Conservation (phyloP, 805 yeast genomes). For the Debaryomyces tyrocola region DNA sequence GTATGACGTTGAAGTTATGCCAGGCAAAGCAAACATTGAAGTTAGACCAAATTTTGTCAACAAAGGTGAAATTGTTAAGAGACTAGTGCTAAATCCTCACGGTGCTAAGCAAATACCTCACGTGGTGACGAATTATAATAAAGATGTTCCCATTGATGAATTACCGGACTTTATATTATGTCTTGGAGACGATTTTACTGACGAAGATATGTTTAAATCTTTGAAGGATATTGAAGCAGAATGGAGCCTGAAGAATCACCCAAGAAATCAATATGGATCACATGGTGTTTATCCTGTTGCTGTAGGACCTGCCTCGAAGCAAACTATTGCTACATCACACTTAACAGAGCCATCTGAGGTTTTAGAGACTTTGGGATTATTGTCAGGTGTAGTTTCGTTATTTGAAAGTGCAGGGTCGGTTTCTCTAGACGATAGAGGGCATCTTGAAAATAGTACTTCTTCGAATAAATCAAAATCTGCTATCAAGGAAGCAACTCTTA, state of each 20-base stretch:
- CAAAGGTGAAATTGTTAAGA: slow-evolving; percentile 92
- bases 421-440: slow-evolving; percentile 76
- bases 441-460: slow-evolving; percentile 49
- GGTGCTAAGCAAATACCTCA: slow-evolving; percentile 50
- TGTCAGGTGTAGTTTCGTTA: slow-evolving; percentile 75
- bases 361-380: slow-evolving; percentile 75
- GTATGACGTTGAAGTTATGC: slow-evolving; percentile 91
- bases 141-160: slow-evolving; percentile 37
- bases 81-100: slow-evolving; percentile 66
- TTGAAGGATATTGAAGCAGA: slow-evolving; percentile 59
- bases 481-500: slow-evolving; percentile 27
- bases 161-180: slow-evolving; percentile 86
- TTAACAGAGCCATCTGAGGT: slow-evolving; percentile 82
- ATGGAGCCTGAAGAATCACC: slow-evolving; percentile 46
- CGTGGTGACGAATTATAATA: slow-evolving; percentile 20
- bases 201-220: slow-evolving; percentile 94
- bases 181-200: slow-evolving; percentile 94
- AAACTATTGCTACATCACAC: slow-evolving; percentile 83
- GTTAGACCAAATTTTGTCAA: slow-evolving; percentile 95
- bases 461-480: slow-evolving; percentile 41
- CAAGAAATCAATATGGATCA: slow-evolving; percentile 46
- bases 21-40: slow-evolving; percentile 95
- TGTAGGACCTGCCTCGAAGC: slow-evolving; percentile 88
- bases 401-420: slow-evolving; percentile 79
- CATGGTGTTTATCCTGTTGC: slow-evolving; percentile 81